These are phyloP conservation scores for Auriscalpium orientale DNA, from an alignment of 768 basidiomycete genomes.

Conservation along the genomic window DNA sequence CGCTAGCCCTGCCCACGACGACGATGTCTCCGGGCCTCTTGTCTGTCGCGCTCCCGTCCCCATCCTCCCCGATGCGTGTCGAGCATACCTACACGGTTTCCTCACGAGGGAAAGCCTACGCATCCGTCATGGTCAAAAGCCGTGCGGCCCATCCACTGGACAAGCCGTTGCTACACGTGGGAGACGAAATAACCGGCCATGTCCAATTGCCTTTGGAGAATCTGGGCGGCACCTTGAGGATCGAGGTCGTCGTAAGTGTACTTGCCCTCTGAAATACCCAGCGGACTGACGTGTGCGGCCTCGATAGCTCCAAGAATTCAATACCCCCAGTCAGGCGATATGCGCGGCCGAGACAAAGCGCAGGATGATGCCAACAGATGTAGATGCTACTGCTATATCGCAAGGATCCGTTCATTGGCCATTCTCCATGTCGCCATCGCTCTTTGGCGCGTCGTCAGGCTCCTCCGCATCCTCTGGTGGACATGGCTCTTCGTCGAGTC, in stretches of 20 bases:
- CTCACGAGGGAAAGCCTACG: constrained; percentile 8
- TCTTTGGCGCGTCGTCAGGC: not conserved
- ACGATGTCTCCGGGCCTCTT: not conserved
- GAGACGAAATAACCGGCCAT: constrained; percentile 6
- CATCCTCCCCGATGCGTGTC: not conserved
- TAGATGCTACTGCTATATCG: not conserved
- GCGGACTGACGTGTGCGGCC: not conserved
- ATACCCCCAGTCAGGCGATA: not conserved
- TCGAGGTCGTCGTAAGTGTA: constrained; percentile 9
- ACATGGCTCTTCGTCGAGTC: not conserved
- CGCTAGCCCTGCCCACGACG: too few relatives aligned
- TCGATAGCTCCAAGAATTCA: constrained; percentile 1
- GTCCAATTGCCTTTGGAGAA: constrained; percentile 1
- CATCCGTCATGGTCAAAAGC: constrained; percentile 2
- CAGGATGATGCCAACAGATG: not conserved
- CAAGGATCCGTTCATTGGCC: constrained; percentile 2
- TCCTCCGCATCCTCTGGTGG: not conserved
- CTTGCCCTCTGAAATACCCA: too few relatives aligned
- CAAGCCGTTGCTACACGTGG: constrained; percentile 1
- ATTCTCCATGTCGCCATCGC: not conserved
- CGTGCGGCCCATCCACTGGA: not conserved
- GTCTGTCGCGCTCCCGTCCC: not conserved
- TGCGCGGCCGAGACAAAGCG: not conserved
- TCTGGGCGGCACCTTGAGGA: not conserved
- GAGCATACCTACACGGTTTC: not conserved